These are phyloP conservation scores for Stachybotrys chartarum DNA, from an alignment of 2,329 filamentous ascomycete genomes.

Conservation along the genomic window DNA sequence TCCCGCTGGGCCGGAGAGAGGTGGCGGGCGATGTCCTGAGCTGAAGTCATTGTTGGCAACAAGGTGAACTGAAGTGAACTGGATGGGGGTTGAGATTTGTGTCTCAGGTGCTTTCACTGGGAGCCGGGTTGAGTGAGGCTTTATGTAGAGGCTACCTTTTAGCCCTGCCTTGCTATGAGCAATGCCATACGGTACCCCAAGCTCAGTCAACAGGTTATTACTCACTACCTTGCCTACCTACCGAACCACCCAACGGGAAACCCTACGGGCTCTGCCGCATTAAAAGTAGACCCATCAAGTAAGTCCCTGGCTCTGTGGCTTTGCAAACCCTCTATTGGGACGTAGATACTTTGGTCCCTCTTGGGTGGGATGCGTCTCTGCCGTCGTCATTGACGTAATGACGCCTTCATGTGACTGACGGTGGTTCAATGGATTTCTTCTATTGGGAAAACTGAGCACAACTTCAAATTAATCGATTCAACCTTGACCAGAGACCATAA, in stretches of 20 bases:
- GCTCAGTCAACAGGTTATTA: background rate
- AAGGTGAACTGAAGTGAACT: slow-evolving; percentile 8
- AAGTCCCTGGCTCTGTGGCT: too few species aligned
- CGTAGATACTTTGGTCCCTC: too few species aligned
- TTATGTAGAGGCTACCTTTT: background rate
- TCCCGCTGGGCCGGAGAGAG: slow-evolving; percentile 25
- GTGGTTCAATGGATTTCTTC: too few species aligned
- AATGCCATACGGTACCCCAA: background rate
- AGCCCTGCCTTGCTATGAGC: background rate
- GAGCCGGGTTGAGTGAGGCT: background rate
- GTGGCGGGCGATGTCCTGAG: slow-evolving; percentile 37
- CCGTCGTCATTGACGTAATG: too few species aligned
- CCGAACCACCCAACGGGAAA: background rate
- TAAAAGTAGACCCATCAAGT: too few species aligned
- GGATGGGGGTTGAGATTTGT: slow-evolving; percentile 15
- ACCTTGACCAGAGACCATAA: too few species aligned
- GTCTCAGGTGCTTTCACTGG: background rate
- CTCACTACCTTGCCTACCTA: background rate
- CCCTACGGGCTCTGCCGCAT: too few species aligned
- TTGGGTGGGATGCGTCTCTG: too few species aligned
- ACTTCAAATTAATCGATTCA: too few species aligned
- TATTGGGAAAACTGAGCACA: too few species aligned
- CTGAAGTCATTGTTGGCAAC: slow-evolving; percentile 27
- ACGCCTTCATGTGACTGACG: too few species aligned
- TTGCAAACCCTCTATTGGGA: too few species aligned